A percentile compares a stretch with the other conserved stretches of the same genome.
Conservation (phyloP, 108 stramenopile species). For the Cyclostephanos invisitatus region DNA sequence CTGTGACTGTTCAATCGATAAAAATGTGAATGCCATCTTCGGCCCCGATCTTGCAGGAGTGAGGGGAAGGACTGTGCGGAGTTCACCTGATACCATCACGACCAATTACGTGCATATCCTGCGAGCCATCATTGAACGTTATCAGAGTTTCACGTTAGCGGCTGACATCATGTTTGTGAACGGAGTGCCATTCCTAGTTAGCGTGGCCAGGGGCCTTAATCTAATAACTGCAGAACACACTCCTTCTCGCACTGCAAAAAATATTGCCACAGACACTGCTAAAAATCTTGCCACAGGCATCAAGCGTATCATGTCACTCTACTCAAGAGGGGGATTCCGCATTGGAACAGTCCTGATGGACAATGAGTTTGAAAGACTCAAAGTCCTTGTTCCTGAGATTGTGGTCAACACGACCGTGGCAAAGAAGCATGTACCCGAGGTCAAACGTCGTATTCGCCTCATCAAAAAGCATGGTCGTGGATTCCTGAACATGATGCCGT, state of each 20-base stretch:
- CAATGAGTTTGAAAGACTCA: slow-evolving; percentile 20
- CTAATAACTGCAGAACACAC: slow-evolving; percentile 26
- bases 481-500: slow-evolving; percentile 15
- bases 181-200: slow-evolving; percentile 39
- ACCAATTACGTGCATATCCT: slow-evolving; percentile 25
- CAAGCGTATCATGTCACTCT: background rate
- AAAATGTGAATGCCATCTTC: slow-evolving; percentile 33
- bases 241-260: slow-evolving; percentile 19
- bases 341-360: slow-evolving; percentile 13
- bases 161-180: slow-evolving; percentile 50
- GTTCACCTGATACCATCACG: slow-evolving; percentile 15
- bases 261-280: background rate
- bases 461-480: slow-evolving; percentile 9
- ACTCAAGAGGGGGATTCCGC: slow-evolving; percentile 20
- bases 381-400: background rate
- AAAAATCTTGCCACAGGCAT: background rate
- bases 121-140: slow-evolving; percentile 3
- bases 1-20: slow-evolving; percentile 7
- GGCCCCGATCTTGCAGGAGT: slow-evolving; percentile 26
- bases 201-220: slow-evolving; percentile 31
- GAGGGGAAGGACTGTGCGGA: slow-evolving; percentile 30
- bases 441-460: slow-evolving; percentile 19
- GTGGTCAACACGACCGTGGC: slow-evolving; percentile 25
- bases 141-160: slow-evolving; percentile 27
- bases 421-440: slow-evolving; percentile 28